Base-by-base conservation (phyloP, 2,329 filamentous ascomycete genomes). In the Aspergillus novoparasiticus region DNA sequence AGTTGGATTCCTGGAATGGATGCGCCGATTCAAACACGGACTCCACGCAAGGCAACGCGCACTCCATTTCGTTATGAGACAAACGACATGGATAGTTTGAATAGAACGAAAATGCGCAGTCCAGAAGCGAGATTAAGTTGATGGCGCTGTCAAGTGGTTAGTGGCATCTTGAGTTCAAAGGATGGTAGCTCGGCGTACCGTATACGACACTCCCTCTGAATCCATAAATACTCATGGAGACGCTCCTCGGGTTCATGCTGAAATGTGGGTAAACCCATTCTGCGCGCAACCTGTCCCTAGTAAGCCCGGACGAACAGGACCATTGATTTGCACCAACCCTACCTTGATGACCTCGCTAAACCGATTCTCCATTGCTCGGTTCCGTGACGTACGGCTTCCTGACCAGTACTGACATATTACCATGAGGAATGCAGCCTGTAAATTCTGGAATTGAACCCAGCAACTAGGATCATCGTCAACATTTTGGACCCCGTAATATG, bases 61-160 rank as follows among this genome's bases (percentile, higher is more conserved):
- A 80, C 58, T 80, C 75, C 64, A 82, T 72, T 65, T 82, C 81
- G 12, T 71, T 72, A 26, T 76, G 70, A 0, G 73, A 73, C 12
- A 82, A 63, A 6, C 80, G 79, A 48, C 76, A 79, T 0, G 81
- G 81, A 59, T 78, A 81, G 54, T 82, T 82, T 43, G 79, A 76
- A 62, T 77, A 82, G 63, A 82, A 82, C 2, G 73, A 76, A 61
- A 82, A 80, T 12, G 80, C 80, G 57, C 76, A 80, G 66, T 82
- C 81, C 11, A 82, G 69, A 4, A 80, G 71, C 0, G 74, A 75
- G n/a, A 82, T 75, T 4, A 78, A 72, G 46, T 70, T 75, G 43
- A 81, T 77, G 4, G 78, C 76, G 19, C 80, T 82, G 34, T 4
- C 21, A 6, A 11, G 16, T 54, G 12, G 19, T 71, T 51, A 72